A percentile compares a stretch with the other conserved stretches of the same genome.
These are phyloP conservation scores for Rhododendron molle DNA, from an alignment of 148 eudicot species.

Conservation along the genomic window DNA sequence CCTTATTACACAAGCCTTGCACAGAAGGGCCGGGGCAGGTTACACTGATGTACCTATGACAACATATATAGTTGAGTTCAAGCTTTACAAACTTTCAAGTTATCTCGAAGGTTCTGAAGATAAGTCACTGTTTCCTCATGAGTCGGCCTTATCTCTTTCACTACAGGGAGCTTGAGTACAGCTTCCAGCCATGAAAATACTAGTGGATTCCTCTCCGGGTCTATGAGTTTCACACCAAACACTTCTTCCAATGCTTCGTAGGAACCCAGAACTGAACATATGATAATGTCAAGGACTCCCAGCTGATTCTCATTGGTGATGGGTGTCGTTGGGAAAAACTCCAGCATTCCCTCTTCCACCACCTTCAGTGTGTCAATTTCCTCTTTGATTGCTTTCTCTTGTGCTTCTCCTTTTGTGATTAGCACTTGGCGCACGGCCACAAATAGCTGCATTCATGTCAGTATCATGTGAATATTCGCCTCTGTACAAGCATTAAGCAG, in stretches of 20 bases:
- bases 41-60: not conserved
- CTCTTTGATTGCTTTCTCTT: slow-evolving; percentile 13
- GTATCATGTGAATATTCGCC: not conserved
- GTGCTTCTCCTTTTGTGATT: slow-evolving; percentile 12
- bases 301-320: slow-evolving; percentile 6
- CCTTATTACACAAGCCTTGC: not conserved
- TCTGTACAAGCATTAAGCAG: not conserved
- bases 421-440: not conserved
- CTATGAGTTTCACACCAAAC: slow-evolving; percentile 14
- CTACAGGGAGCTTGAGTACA: slow-evolving; percentile 15
- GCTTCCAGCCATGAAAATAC: slow-evolving; percentile 18
- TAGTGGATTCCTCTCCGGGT: slow-evolving; percentile 23
- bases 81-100: not conserved
- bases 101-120: slow-evolving; percentile 3
- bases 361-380: slow-evolving; percentile 18
- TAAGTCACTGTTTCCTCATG: slow-evolving; percentile 18
- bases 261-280: slow-evolving; percentile 12
- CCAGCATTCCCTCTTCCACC: slow-evolving; percentile 22
- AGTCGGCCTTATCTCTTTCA: slow-evolving; percentile 23
- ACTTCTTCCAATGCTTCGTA: slow-evolving; percentile 25
- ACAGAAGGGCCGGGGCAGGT: not conserved
- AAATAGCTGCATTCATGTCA: slow-evolving; percentile 14
- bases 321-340: slow-evolving; percentile 10
- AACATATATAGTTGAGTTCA: not conserved
- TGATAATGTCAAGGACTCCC: slow-evolving; percentile 29